A percentile compares a stretch with the other conserved stretches of the same genome.
phyloP scores from a whole-genome alignment of 257 asterid species.

The Haberlea rhodopensis region DNA sequence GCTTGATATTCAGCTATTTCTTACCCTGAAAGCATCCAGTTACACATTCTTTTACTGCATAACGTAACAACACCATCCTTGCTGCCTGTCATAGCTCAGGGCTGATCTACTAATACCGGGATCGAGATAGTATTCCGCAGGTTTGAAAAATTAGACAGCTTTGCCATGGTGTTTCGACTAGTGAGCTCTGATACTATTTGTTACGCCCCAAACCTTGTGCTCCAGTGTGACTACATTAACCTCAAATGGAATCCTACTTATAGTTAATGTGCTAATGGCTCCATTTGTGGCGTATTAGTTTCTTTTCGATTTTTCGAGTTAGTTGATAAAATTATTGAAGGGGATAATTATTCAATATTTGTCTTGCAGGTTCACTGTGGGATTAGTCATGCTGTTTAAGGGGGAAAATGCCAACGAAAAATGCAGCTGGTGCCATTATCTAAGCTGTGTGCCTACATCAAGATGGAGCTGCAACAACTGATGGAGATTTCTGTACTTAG shows the following conservation, averaged over 20 bases:
- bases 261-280: neutral
- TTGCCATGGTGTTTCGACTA: neutral
- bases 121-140: neutral
- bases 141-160: too few relatives aligned
- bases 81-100: neutral
- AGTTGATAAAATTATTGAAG: neutral
- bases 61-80: neutral
- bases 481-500: conserved; percentile 5
- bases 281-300: neutral
- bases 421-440: conserved; percentile 87
- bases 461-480: conserved; percentile 72
- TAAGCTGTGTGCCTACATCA: conserved; percentile 88
- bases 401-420: conserved; percentile 69
- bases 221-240: neutral
- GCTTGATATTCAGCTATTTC: neutral
- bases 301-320: too few relatives aligned
- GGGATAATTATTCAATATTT: neutral
- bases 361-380: conserved; percentile 55
- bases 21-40: too few relatives aligned
- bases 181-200: neutral
- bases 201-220: neutral
- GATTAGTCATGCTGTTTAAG: conserved; percentile 65
- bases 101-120: neutral
- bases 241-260: neutral
- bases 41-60: too few relatives aligned